Conservation (phyloP, 345 rosid genomes). For the Eucalyptus regnans region DNA sequence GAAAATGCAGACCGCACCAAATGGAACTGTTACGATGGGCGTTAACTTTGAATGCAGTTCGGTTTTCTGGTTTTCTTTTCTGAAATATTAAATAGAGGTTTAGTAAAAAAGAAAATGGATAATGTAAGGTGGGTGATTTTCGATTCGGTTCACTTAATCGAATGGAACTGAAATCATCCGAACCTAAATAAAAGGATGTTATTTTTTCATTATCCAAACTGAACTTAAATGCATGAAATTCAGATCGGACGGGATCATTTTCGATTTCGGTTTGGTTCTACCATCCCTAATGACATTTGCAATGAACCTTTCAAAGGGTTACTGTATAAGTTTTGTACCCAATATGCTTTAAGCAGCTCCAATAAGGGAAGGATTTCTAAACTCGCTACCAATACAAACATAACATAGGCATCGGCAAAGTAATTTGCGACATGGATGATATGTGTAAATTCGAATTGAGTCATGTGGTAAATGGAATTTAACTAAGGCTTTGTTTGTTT, state of each 20-base stretch:
- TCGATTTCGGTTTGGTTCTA: no score
- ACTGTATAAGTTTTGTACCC: not conserved
- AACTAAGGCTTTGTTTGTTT: no score
- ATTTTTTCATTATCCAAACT: no score
- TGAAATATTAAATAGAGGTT: no score
- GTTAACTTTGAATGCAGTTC: no score
- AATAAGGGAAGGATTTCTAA: not conserved
- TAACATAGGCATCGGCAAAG: not conserved
- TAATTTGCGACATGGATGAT: not conserved
- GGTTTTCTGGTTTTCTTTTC: rapidly evolving
- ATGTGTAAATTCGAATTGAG: not conserved
- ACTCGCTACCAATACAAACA: not conserved
- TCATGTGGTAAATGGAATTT: not conserved
- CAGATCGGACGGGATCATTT: no score
- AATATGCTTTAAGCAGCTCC: not conserved
- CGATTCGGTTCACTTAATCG: rapidly evolving
- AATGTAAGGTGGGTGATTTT: no score
- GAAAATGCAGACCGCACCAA: rapidly evolving
- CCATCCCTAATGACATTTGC: rapidly evolving
- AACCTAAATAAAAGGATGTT: rapidly evolving
- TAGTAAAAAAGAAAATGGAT: no score
- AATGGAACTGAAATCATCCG: rapidly evolving
- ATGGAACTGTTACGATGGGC: rapidly evolving
- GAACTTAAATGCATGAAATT: no score
- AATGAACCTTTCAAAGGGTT: not conserved